Conservation (phyloP, 2,329 filamentous ascomycete genomes). For the Nemania serpens region DNA sequence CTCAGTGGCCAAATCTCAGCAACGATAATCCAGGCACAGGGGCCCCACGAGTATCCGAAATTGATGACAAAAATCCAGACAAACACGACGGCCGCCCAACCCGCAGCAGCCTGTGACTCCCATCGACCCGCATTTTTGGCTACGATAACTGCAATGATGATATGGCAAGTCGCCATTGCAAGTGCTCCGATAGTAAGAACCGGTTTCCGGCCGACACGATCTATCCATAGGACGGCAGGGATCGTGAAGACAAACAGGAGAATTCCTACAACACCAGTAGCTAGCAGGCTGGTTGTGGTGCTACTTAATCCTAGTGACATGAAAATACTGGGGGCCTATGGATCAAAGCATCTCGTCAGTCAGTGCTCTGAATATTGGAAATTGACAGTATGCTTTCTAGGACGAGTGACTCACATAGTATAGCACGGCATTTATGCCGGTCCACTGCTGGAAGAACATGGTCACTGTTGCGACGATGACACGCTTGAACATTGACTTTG, state of each 20-base stretch:
- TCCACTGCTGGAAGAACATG: slow-evolving; percentile 65
- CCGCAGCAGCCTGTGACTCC: slow-evolving; percentile 60
- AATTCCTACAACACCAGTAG: slow-evolving; percentile 73
- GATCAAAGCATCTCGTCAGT: neutral
- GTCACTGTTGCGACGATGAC: slow-evolving; percentile 66
- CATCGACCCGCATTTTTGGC: slow-evolving; percentile 67
- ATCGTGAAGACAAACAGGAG: slow-evolving; percentile 72
- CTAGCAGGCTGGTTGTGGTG: slow-evolving; percentile 61
- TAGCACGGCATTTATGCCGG: slow-evolving; percentile 61
- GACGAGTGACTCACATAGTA: slow-evolving; percentile 42
- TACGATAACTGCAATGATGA: slow-evolving; percentile 72
- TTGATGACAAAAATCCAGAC: slow-evolving; percentile 77
- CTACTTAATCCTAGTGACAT: slow-evolving; percentile 62
- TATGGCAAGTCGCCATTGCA: slow-evolving; percentile 72
- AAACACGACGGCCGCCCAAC: slow-evolving; percentile 71
- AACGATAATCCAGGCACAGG: slow-evolving; percentile 75
- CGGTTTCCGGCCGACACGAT: slow-evolving; percentile 66
- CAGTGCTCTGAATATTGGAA: neutral
- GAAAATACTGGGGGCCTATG: slow-evolving; percentile 75
- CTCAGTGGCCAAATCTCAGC: slow-evolving; percentile 76
- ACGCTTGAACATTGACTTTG: slow-evolving; percentile 67
- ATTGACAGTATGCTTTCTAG: too few relatives aligned
- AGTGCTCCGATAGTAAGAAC: slow-evolving; percentile 67
- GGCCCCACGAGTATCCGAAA: slow-evolving; percentile 78
- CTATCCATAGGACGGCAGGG: slow-evolving; percentile 68